Evolutionary conservation across 2,329 filamentous ascomycete genomes (phyloP), one percentile per base, ranked within the genome.

Genomic region (Simplicillium aogashimaense): DNA sequence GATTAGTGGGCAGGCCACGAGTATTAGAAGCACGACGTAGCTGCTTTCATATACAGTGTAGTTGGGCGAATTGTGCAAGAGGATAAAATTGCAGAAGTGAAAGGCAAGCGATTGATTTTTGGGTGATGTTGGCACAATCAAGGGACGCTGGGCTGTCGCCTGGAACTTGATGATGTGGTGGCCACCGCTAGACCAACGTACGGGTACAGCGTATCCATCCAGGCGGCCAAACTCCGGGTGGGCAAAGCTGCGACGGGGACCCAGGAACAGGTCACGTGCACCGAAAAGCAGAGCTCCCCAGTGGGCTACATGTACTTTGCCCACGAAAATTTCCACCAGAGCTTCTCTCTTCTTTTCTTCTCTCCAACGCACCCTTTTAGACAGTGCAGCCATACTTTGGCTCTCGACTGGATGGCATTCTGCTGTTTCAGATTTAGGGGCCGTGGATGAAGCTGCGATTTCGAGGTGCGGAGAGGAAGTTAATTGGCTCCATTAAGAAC

Each of bases 301-400:
- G 20, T 9, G n/a, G n/a, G n/a, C n/a, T n/a, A n/a, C n/a, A 25
- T 25, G 20, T 25, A 5, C 20, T 25, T 25, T 25, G 20, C 20
- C 9, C 6, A 9, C 20, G 20, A 25, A 25, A 25, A 25, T 25
- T 25, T 42, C 44, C 15, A 41, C 37, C 36, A 33, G 12, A 35
- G 38, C 44, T 40, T 44, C 25, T 28, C 40, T 51, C 53, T 59
- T 64, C 58, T 61, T 62, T 64, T 61, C 43, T 64, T 56, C 54
- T 60, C 61, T 60, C 53, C 68, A 77, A 83, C 81, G 82, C 83
- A 75, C 73, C 81, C 80, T 74, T 32, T 70, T 69, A 89, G 86
- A 90, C 85, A 90, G 85, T 89, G 78, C 84, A 83, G 76, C 72
- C 72, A 81, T 81, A 72, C 74, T 68, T 62, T 64, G 67, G 61